Evolutionary conservation across 495 filamentous ascomycete genomes (phyloP), one percentile per base, ranked within the genome.

Genomic region (Talaromyces nanjingensis): DNA sequence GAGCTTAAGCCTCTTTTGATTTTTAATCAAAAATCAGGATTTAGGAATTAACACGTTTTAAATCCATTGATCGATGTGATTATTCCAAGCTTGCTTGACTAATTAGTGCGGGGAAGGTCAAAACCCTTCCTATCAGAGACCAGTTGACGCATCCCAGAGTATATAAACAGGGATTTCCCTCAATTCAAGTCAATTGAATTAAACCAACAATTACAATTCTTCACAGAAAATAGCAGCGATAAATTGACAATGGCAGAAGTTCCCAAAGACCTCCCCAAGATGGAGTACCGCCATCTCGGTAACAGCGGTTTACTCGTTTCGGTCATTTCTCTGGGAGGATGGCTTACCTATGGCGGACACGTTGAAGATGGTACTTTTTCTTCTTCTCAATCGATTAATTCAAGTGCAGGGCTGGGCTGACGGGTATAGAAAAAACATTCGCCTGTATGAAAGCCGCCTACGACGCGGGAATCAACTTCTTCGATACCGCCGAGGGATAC

Each of bases 341-440:
- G 87, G 87, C 83, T 92, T 53, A 93, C 90, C 0, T 91, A 89
- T 64, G 89, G 90, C 59, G 90, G 89, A 33, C 84, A 91, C 72
- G 86, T 91, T 59, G 86, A 87, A 42, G 81, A 86, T 68, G 86
- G 86, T 87, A 79, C 49, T 71, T 56, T 22, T 27, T 6, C 3
- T 56, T 29, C 16, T n/a, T n/a, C n/a, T 56, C 14, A 29, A 29
- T 42, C n/a, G n/a, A n/a, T n/a, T n/a, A n/a, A n/a, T n/a, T n/a
- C n/a, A n/a, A n/a, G n/a, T n/a, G n/a, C n/a, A n/a, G n/a, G n/a
- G n/a, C n/a, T n/a, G n/a, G n/a, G n/a, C 53, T 56, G 53, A 56
- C 9, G 24, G 2, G 1, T 8, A 56, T 8, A 88, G 87, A 90
- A 63, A 81, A 80, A 47, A 80, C 87, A 0, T 85, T 83, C 66